phyloP scores from a whole-genome alignment of 108 stramenopile genomes.

The Ochromonas danica region DNA sequence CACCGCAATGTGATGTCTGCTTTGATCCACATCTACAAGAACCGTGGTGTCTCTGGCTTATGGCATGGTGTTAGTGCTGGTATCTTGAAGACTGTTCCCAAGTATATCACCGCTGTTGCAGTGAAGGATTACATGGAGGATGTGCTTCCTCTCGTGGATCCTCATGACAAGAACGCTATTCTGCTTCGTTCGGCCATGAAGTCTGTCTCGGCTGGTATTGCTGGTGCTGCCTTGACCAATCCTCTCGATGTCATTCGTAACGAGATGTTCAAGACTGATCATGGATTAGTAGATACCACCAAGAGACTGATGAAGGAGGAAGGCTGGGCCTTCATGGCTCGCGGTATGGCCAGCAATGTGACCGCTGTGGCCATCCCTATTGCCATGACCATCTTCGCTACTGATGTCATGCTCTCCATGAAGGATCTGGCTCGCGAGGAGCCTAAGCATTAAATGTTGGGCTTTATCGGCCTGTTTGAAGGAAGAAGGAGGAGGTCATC shows the following conservation, averaged over 20 bases:
- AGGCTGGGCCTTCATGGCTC: constrained; percentile 36
- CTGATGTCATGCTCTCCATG: constrained; percentile 62
- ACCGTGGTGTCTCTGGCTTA: constrained; percentile 58
- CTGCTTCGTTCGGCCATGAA: constrained; percentile 76
- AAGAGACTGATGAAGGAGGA: constrained; percentile 50
- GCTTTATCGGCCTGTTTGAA: too few relatives aligned
- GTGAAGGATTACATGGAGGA: constrained; percentile 71
- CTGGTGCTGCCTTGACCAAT: constrained; percentile 92
- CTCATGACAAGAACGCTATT: constrained; percentile 29
- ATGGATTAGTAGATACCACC: constrained; percentile 51
- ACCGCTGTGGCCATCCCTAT: constrained; percentile 92
- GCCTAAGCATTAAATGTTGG: too few relatives aligned
- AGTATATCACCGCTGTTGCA: constrained; percentile 85
- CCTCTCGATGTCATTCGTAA: constrained; percentile 94
- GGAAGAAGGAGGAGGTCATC: too few relatives aligned
- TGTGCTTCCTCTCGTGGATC: constrained; percentile 33
- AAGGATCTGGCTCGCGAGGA: too few relatives aligned
- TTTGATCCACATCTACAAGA: constrained; percentile 64
- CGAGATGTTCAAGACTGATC: constrained; percentile 97
- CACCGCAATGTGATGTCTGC: constrained; percentile 67
- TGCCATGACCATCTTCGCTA: constrained; percentile 89
- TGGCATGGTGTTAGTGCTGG: constrained; percentile 91
- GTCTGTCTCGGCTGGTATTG: constrained; percentile 79
- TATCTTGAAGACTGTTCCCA: constrained; percentile 95
- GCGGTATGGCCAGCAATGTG: constrained; percentile 89